Evolutionary conservation across 495 filamentous ascomycete species (phyloP).

Genomic region (Neurospora africana): DNA sequence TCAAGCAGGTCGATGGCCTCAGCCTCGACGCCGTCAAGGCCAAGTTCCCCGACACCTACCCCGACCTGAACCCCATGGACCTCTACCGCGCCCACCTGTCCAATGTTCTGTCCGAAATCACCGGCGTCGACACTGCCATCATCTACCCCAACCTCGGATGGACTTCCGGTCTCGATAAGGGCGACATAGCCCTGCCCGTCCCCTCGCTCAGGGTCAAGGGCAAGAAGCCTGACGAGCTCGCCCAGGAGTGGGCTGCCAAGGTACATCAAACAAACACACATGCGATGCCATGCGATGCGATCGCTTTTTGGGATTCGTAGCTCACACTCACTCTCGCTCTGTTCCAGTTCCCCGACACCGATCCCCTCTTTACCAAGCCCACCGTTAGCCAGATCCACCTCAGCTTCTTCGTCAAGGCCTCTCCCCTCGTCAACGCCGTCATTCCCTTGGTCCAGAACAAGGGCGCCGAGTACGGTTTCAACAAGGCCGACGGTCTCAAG

Average conservation of each 20-base stretch:
- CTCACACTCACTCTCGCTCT: not conserved
- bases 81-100: constrained; percentile 79
- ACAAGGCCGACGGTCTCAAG: constrained; percentile 53
- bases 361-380: constrained; percentile 60
- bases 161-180: constrained; percentile 80
- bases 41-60: constrained; percentile 46
- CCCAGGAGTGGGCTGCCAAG: constrained; percentile 60
- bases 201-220: constrained; percentile 73
- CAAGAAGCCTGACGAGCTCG: constrained; percentile 65
- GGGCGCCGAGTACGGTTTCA: constrained; percentile 54
- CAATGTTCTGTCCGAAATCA: constrained; percentile 57
- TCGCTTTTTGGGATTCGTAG: not conserved
- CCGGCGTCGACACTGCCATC: constrained; percentile 59
- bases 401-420: constrained; percentile 68
- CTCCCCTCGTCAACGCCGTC: constrained; percentile 47
- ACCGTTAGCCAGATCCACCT: constrained; percentile 53
- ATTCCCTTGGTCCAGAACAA: constrained; percentile 52
- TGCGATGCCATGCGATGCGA: not conserved
- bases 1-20: constrained; percentile 28
- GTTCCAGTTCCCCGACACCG: constrained; percentile 59
- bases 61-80: constrained; percentile 74
- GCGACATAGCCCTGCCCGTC: constrained; percentile 72
- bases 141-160: constrained; percentile 72
- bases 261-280: constrained; percentile 16
- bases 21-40: constrained; percentile 27